Percentiles rank a stretch among this genome's conserved stretches.
Evolutionary conservation across 2,329 filamentous ascomycete genomes (phyloP).

Genomic region (Colletotrichum godetiae): DNA sequence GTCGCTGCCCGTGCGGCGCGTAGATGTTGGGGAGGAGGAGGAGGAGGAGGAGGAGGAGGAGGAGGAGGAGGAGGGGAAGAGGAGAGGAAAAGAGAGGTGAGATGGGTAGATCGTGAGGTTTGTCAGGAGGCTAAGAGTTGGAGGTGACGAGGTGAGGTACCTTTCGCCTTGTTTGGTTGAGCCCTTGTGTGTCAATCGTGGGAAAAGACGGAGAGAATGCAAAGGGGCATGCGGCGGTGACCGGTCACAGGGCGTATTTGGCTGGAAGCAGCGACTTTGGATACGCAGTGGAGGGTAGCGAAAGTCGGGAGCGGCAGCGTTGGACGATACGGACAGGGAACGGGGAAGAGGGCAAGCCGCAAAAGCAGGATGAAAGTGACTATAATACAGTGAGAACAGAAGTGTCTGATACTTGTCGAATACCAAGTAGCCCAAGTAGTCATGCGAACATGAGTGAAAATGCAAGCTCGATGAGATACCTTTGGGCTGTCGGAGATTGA

Average conservation of each 20-base stretch:
- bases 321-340: not conserved
- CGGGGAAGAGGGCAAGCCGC: constrained; percentile 15
- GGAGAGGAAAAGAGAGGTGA: not conserved
- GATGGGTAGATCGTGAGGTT: constrained; percentile 28
- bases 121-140: constrained; percentile 13
- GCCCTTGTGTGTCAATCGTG: not conserved
- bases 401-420: constrained; percentile 1
- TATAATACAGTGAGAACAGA: constrained; percentile 11
- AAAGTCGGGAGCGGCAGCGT: not conserved
- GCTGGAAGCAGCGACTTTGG: constrained; percentile 10
- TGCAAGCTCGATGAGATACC: not conserved
- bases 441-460: not conserved
- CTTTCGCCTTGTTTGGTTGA: not conserved
- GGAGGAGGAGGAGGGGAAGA: not conserved
- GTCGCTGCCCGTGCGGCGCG: constrained; percentile 26
- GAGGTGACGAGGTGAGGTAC: constrained; percentile 1
- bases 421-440: not conserved
- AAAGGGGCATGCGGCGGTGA: constrained; percentile 24
- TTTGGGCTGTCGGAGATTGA: not conserved
- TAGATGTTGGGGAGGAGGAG: not conserved
- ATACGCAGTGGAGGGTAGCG: not conserved
- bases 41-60: not conserved
- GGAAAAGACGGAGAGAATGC: not conserved
- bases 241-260: constrained; percentile 23
- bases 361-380: not conserved